Percentiles rank a stretch among this genome's conserved stretches.
Evolutionary conservation across 2,329 filamentous ascomycete species (phyloP).

Genomic region (Aspergillus fumigatiaffinis): DNA sequence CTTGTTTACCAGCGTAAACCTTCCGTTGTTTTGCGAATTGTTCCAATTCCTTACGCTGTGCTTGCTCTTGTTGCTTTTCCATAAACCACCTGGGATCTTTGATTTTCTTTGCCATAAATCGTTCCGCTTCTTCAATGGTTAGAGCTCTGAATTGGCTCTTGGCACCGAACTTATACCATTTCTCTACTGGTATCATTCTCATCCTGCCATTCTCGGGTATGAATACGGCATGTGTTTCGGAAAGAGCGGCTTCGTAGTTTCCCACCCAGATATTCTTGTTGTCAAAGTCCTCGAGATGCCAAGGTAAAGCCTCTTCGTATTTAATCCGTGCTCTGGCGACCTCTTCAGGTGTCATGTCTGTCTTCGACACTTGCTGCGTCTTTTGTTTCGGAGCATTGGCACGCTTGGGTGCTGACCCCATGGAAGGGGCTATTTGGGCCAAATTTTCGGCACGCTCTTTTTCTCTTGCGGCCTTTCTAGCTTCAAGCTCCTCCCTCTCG

Average conservation of each 20-base stretch:
- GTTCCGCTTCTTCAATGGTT: constrained; percentile 80
- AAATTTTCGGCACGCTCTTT: constrained; percentile 81
- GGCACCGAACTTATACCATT: constrained; percentile 72
- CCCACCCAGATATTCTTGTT: constrained; percentile 93
- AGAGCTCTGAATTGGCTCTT: constrained; percentile 65
- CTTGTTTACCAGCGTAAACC: constrained; percentile 44
- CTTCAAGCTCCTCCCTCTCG: constrained; percentile 57
- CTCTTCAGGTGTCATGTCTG: constrained; percentile 73
- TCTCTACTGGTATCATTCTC: constrained; percentile 85
- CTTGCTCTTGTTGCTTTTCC: constrained; percentile 52
- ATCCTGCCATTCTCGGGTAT: constrained; percentile 69
- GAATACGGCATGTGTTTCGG: constrained; percentile 74
- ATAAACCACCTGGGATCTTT: constrained; percentile 78
- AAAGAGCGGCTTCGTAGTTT: constrained; percentile 83
- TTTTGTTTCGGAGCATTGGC: constrained; percentile 68
- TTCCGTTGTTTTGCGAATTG: constrained; percentile 47
- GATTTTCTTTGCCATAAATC: constrained; percentile 72
- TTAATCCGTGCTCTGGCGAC: constrained; percentile 61
- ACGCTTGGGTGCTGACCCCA: constrained; percentile 65
- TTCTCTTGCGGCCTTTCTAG: constrained; percentile 69
- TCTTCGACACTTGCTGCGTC: constrained; percentile 77
- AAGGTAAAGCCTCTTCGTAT: constrained; percentile 93
- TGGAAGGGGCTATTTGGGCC: constrained; percentile 86
- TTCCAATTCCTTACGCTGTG: constrained; percentile 57
- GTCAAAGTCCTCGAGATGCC: constrained; percentile 95